phyloP scores from a whole-genome alignment of 495 filamentous ascomycete species.

The Hypoxylon fragiforme region DNA sequence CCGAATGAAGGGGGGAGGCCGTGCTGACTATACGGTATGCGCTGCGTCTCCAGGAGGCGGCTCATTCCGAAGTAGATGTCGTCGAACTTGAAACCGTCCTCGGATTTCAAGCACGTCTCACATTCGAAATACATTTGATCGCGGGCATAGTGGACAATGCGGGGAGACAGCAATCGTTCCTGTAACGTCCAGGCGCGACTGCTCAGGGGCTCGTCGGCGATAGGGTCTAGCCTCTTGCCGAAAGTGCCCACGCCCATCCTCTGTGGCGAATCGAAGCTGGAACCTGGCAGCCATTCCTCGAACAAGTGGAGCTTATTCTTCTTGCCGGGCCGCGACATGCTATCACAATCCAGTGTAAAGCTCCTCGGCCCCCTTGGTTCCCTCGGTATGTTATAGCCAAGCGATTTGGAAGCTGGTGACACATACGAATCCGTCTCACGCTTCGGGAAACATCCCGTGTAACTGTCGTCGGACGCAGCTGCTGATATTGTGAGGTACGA shows the following conservation, averaged over 20 bases:
- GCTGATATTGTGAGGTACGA: constrained; percentile 32
- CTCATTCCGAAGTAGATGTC: constrained; percentile 26
- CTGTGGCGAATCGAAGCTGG: constrained; percentile 19
- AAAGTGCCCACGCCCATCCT: constrained; percentile 9
- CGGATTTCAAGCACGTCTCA: constrained; percentile 17
- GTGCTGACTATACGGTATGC: constrained; percentile 10
- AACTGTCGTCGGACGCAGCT: constrained; percentile 15
- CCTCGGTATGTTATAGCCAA: constrained; percentile 5
- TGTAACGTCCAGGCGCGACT: constrained; percentile 36
- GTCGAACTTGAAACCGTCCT: constrained; percentile 10
- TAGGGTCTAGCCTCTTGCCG: constrained; percentile 17
- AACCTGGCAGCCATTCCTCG: constrained; percentile 22
- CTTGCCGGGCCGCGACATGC: neutral
- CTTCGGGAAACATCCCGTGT: constrained; percentile 10
- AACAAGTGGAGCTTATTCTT: constrained; percentile 12
- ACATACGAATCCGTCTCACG: constrained; percentile 12
- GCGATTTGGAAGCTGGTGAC: constrained; percentile 8
- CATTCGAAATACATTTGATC: constrained; percentile 39
- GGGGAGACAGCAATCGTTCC: constrained; percentile 34
- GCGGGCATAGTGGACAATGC: constrained; percentile 31
- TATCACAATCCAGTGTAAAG: constrained; percentile 6
- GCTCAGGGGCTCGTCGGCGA: constrained; percentile 27
- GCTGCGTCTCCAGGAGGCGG: constrained; percentile 11
- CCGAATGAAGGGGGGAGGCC: constrained; percentile 5
- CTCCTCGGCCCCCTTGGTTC: constrained; percentile 13